Percentiles rank a stretch among this genome's conserved stretches.
phyloP scores from a whole-genome alignment of 176 grass and related monocot species.

The Zizania latifolia region DNA sequence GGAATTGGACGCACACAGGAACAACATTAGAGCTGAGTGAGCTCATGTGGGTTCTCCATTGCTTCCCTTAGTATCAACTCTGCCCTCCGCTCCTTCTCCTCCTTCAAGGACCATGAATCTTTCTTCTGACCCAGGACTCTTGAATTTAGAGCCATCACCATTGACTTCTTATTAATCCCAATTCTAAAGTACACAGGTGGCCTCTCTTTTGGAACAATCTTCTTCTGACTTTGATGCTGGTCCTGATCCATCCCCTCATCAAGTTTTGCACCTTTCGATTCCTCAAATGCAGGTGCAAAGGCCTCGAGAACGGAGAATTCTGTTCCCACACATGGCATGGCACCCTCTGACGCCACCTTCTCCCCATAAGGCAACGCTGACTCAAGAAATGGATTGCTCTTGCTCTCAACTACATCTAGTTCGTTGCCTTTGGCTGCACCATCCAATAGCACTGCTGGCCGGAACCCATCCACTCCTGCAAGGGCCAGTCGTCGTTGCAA shows the following conservation, averaged over 20 bases:
- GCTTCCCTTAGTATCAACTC: conserved; percentile 51
- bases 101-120: conserved; percentile 28
- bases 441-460: neutral
- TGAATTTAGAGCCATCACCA: conserved; percentile 26
- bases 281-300: conserved; percentile 43
- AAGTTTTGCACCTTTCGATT: conserved; percentile 26
- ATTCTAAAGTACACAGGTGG: conserved; percentile 45
- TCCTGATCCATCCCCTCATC: neutral
- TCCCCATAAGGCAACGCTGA: conserved; percentile 23
- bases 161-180: conserved; percentile 41
- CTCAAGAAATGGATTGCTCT: conserved; percentile 40
- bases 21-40: conserved; percentile 41
- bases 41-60: conserved; percentile 44
- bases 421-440: conserved; percentile 38
- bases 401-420: conserved; percentile 25
- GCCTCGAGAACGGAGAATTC: conserved; percentile 40
- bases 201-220: conserved; percentile 31
- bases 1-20: neutral
- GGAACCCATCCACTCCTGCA: conserved; percentile 15
- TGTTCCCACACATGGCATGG: conserved; percentile 5
- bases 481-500: conserved; percentile 41
- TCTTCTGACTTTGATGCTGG: conserved; percentile 10
- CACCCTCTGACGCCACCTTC: conserved; percentile 39
- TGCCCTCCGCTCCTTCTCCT: conserved; percentile 54
- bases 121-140: conserved; percentile 11